Percentiles rank a stretch among this genome's conserved stretches.
These are phyloP conservation scores for Melanomma pulvis-pyrius DNA, from an alignment of 495 filamentous ascomycete genomes.

Conservation along the genomic window DNA sequence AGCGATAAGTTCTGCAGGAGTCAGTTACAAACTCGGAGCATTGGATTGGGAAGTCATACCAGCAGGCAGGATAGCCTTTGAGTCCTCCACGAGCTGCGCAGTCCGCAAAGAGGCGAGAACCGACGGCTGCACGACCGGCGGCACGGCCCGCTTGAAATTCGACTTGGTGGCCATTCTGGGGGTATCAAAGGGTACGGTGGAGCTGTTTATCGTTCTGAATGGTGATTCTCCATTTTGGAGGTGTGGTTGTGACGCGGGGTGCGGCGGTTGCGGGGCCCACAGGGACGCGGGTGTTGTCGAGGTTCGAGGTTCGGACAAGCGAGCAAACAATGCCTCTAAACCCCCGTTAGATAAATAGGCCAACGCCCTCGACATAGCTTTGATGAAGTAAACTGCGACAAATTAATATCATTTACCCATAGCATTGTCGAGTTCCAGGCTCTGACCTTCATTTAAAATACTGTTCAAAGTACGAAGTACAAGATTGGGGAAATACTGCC, in stretches of 20 bases:
- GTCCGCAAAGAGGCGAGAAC: slow-evolving; percentile 75
- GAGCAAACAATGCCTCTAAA: not conserved
- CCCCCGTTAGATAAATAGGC: no score
- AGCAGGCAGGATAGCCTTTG: slow-evolving; percentile 76
- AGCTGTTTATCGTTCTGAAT: not conserved
- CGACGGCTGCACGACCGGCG: slow-evolving; percentile 53
- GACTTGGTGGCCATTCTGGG: slow-evolving; percentile 54
- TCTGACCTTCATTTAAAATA: no score
- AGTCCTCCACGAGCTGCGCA: slow-evolving; percentile 68
- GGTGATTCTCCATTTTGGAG: slow-evolving; percentile 8
- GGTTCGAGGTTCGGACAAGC: not conserved
- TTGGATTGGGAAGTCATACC: slow-evolving; percentile 51
- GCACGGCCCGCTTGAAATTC: slow-evolving; percentile 63
- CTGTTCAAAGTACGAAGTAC: no score
- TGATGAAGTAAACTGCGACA: no score
- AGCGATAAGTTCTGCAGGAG: slow-evolving; percentile 76
- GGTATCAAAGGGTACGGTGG: not conserved
- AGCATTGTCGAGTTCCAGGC: no score
- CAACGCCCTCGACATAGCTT: no score
- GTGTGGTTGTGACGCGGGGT: not conserved
- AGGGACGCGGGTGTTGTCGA: not conserved
- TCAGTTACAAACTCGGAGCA: not conserved
- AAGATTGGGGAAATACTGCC: no score
- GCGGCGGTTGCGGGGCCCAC: slow-evolving; percentile 4
- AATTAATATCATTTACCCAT: no score